phyloP scores from a whole-genome alignment of 805 yeast species.

The Metschnikowia santaceciliae region DNA sequence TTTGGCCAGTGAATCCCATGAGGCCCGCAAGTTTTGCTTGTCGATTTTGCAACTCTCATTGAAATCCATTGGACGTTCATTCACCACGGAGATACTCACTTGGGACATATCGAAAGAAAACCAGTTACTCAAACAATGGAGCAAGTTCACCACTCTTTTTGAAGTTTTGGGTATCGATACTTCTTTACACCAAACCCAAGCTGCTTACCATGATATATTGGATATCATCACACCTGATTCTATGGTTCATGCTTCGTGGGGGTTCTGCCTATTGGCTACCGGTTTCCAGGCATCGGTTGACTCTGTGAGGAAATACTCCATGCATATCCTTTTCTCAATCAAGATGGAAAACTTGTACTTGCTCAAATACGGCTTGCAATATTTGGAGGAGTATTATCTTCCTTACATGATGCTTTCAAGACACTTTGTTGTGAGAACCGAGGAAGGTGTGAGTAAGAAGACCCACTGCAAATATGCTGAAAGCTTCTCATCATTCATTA shows the following conservation, averaged over 20 bases:
- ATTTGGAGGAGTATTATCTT: constrained; percentile 46
- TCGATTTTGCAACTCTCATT: constrained; percentile 63
- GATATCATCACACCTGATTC: constrained; percentile 48
- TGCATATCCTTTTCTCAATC: constrained; percentile 53
- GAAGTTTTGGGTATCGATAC: constrained; percentile 84
- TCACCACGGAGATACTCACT: constrained; percentile 32
- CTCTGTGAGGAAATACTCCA: constrained; percentile 62
- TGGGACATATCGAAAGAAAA: constrained; percentile 36
- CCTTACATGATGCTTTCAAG: constrained; percentile 63
- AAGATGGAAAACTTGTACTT: constrained; percentile 40
- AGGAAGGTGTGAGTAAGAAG: constrained; percentile 22
- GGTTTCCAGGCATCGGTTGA: constrained; percentile 78
- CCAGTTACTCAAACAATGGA: constrained; percentile 54
- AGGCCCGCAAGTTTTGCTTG: constrained; percentile 62
- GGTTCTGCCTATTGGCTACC: constrained; percentile 64
- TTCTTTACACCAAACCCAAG: constrained; percentile 80
- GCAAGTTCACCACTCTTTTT: constrained; percentile 64
- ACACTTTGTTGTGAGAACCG: constrained; percentile 46
- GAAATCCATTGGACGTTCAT: constrained; percentile 36
- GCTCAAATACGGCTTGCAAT: constrained; percentile 34
- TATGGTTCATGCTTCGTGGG: constrained; percentile 64
- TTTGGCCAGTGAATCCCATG: constrained; percentile 54
- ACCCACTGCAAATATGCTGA: constrained; percentile 57
- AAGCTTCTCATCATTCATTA: constrained; percentile 44
- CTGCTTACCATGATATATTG: constrained; percentile 62